phyloP scores from a whole-genome alignment of 495 filamentous ascomycete genomes.

The Penicillium ucsense region DNA sequence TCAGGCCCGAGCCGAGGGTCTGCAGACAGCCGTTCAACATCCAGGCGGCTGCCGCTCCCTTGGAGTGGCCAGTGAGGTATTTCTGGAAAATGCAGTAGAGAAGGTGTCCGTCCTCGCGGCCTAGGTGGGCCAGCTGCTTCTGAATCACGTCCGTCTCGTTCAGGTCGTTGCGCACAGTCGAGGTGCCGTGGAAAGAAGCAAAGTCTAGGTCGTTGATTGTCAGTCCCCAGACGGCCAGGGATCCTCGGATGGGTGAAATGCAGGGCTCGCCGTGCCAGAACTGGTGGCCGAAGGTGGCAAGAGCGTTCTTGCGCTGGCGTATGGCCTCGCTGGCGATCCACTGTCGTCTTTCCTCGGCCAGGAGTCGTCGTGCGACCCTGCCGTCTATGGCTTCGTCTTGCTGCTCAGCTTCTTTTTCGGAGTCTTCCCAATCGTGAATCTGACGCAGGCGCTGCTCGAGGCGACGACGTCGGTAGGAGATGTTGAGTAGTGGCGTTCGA shows the following conservation, averaged over 20 bases:
- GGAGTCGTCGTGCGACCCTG: too few relatives aligned
- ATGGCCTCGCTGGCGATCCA: too few relatives aligned
- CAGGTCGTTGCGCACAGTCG: slow-evolving; percentile 93
- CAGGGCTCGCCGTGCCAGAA: not conserved
- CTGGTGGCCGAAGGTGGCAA: not conserved
- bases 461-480: slow-evolving; percentile 84
- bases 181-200: slow-evolving; percentile 92
- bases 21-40: slow-evolving; percentile 96
- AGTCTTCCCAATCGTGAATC: slow-evolving; percentile 85
- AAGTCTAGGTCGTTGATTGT: slow-evolving; percentile 88
- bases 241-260: slow-evolving; percentile 83
- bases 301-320: not conserved
- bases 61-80: slow-evolving; percentile 91
- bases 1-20: slow-evolving; percentile 77
- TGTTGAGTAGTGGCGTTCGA: slow-evolving; percentile 80
- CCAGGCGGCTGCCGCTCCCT: slow-evolving; percentile 95
- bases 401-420: slow-evolving; percentile 80
- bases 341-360: too few relatives aligned
- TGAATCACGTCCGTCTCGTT: slow-evolving; percentile 96
- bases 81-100: slow-evolving; percentile 94
- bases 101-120: slow-evolving; percentile 84
- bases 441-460: slow-evolving; percentile 75
- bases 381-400: slow-evolving; percentile 36
- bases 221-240: slow-evolving; percentile 88
- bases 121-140: slow-evolving; percentile 83